Evolutionary conservation across 768 basidiomycete species (phyloP).

Genomic region (Naganishia friedmannii): DNA sequence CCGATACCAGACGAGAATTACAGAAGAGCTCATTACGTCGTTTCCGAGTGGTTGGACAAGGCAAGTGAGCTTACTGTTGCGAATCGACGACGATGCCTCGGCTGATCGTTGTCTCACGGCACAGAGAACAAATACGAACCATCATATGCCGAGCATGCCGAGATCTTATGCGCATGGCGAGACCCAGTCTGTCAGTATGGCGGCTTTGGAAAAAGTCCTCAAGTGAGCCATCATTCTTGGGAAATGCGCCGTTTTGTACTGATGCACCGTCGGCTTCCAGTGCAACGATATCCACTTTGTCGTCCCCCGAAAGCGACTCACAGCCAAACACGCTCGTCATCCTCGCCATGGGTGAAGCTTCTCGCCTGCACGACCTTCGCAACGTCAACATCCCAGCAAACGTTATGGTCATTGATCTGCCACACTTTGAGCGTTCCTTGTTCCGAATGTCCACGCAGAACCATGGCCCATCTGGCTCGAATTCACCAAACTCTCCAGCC

Average conservation of each 20-base stretch:
- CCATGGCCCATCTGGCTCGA: conserved; percentile 27
- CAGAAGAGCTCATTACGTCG: conserved; percentile 47
- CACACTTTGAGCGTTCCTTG: conserved; percentile 45
- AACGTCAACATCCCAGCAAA: conserved; percentile 39
- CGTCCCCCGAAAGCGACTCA: conserved; percentile 45
- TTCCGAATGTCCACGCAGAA: conserved; percentile 38
- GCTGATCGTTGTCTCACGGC: not conserved
- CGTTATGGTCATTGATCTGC: conserved; percentile 46
- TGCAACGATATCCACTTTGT: conserved; percentile 45
- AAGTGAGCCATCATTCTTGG: conserved; percentile 38
- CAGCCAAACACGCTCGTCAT: conserved; percentile 47
- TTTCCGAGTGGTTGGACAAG: conserved; percentile 52
- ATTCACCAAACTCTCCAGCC: conserved; percentile 38
- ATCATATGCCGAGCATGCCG: conserved; percentile 42
- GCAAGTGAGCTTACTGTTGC: conserved; percentile 31
- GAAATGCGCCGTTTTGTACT: too few species aligned
- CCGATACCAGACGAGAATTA: conserved; percentile 49
- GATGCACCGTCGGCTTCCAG: conserved; percentile 25
- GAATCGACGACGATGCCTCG: not conserved
- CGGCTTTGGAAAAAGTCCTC: conserved; percentile 43
- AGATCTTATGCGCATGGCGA: conserved; percentile 47
- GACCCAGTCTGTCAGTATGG: conserved; percentile 44
- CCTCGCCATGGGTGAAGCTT: conserved; percentile 44
- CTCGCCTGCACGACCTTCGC: conserved; percentile 36
- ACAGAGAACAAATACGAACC: conserved; percentile 45